Evolutionary conservation across 1,284 basidiomycete genomes (phyloP).

Genomic region (Moesziomyces antarcticus): DNA sequence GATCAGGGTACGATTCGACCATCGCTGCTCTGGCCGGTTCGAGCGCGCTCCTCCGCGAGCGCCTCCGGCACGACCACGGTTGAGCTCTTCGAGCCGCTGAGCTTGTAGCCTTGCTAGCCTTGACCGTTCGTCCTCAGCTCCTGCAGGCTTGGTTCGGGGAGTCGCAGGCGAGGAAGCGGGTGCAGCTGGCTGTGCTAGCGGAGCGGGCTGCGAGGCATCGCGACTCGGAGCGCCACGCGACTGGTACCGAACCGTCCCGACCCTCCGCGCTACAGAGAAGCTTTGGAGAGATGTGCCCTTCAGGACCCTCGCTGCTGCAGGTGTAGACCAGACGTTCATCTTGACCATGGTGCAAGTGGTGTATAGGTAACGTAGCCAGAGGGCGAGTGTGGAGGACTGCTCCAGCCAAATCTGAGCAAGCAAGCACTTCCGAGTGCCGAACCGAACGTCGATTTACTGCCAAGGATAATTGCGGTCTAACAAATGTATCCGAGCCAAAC

Average conservation of each 20-base stretch:
- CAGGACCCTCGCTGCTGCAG: background rate
- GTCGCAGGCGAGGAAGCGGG: background rate
- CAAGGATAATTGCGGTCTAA: background rate
- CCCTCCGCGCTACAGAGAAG: background rate
- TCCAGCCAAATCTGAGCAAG: background rate
- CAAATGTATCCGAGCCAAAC: no score
- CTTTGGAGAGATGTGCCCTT: no score
- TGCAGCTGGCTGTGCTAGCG: slow-evolving; percentile 5
- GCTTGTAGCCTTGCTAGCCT: slow-evolving; percentile 31
- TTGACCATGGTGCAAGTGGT: background rate
- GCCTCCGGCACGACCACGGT: slow-evolving; percentile 9
- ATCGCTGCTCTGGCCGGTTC: slow-evolving; percentile 33
- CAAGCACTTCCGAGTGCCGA: background rate
- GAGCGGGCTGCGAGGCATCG: slow-evolving; percentile 27
- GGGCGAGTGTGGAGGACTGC: background rate
- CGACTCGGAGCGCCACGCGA: background rate
- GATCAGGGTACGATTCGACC: slow-evolving; percentile 49
- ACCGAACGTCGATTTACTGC: no score
- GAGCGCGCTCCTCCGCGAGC: slow-evolving; percentile 2
- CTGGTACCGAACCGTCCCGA: background rate
- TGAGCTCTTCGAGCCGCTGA: slow-evolving; percentile 35
- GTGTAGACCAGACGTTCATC: background rate
- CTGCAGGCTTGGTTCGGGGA: background rate
- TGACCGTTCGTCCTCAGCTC: slow-evolving; percentile 9
- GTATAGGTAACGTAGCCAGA: background rate